Evolutionary conservation across 2,329 filamentous ascomycete genomes (phyloP).

Genomic region (Talaromyces sp.): DNA sequence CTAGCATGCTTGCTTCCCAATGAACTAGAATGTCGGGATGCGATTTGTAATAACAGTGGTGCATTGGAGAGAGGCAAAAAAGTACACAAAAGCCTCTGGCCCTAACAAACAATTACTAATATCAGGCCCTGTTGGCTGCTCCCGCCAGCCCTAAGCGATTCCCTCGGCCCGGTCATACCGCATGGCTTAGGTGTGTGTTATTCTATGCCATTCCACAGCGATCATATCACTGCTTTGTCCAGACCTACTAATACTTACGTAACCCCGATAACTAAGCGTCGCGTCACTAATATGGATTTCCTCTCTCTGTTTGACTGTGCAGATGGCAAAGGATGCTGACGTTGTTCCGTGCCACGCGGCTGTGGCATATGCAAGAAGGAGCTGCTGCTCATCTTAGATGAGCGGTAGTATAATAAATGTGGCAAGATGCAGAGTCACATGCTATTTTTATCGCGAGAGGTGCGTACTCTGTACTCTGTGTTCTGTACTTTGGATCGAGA

Average conservation of each 20-base stretch:
- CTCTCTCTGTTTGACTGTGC: neutral
- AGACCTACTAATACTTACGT: neutral
- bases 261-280: too few relatives aligned
- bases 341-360: too few relatives aligned
- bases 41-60: neutral
- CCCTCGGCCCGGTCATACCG: neutral
- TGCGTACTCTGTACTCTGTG: too few relatives aligned
- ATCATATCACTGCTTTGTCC: neutral
- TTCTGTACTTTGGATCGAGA: too few relatives aligned
- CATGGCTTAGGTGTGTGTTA: neutral
- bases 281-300: neutral
- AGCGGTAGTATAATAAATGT: neutral
- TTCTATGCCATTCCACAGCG: neutral
- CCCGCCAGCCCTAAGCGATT: neutral
- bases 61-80: neutral
- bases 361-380: too few relatives aligned
- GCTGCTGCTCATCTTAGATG: too few relatives aligned
- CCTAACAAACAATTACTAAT: neutral
- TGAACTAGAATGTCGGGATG: neutral
- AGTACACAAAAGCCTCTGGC: too few relatives aligned
- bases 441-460: neutral
- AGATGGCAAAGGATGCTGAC: neutral
- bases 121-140: neutral
- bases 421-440: neutral
- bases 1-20: neutral